Percentiles rank a stretch among this genome's conserved stretches.
phyloP scores from a whole-genome alignment of 495 filamentous ascomycete species.

The Penicillium coprophilum region DNA sequence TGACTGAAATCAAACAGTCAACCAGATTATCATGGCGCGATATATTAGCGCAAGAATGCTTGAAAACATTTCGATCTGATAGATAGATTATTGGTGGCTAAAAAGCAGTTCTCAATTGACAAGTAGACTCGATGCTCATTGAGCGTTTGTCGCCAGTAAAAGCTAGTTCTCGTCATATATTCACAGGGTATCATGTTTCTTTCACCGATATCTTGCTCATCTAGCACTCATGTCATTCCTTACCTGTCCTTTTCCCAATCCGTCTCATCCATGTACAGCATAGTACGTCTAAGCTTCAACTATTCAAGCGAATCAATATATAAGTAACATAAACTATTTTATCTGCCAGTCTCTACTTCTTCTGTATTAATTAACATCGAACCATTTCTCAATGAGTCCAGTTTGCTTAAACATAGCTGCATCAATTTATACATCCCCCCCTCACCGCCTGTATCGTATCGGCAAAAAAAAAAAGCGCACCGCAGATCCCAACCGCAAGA shows the following conservation, averaged over 20 bases:
- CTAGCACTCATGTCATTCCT: not conserved
- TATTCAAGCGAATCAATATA: not conserved
- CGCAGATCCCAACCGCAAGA: not conserved
- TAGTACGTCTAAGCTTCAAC: not conserved
- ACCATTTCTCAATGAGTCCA: not conserved
- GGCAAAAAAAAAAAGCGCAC: slow-evolving; percentile 12
- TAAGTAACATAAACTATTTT: not conserved
- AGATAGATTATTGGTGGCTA: too few relatives aligned
- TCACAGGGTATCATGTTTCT: not conserved
- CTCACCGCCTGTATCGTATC: slow-evolving; percentile 1
- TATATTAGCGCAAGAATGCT: not conserved
- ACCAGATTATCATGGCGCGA: not conserved
- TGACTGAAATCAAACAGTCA: not conserved
- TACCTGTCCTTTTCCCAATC: too few relatives aligned
- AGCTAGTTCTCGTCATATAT: not conserved
- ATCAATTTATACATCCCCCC: not conserved
- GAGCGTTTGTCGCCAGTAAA: not conserved
- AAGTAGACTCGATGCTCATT: not conserved
- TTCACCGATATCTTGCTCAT: not conserved
- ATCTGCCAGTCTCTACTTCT: not conserved
- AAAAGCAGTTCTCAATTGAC: too few relatives aligned
- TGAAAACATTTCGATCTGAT: too few relatives aligned
- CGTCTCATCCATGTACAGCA: not conserved
- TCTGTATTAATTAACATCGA: not conserved
- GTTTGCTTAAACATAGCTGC: not conserved